phyloP scores from a whole-genome alignment of 495 filamentous ascomycete genomes.

The Hypoxylon fragiforme region DNA sequence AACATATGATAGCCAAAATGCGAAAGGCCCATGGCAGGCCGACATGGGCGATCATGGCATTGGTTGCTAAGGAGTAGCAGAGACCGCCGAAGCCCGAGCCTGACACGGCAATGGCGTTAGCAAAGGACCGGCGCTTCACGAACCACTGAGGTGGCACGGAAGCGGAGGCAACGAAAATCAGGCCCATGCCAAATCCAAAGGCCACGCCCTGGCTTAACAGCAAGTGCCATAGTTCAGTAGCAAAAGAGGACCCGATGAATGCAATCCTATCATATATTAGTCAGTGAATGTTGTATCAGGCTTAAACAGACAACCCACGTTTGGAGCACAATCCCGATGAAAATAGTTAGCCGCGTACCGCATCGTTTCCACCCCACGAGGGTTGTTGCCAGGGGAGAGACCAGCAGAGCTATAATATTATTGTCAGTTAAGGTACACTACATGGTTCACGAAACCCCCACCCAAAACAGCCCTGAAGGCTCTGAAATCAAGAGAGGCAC shows the following conservation, averaged over 20 bases:
- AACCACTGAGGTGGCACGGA: constrained; percentile 83
- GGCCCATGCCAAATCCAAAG: constrained; percentile 76
- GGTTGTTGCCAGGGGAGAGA: constrained; percentile 66
- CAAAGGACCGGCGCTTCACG: constrained; percentile 65
- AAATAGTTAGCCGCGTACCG: constrained; percentile 60
- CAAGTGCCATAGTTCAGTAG: constrained; percentile 70
- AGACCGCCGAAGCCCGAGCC: constrained; percentile 80
- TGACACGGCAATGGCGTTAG: constrained; percentile 70
- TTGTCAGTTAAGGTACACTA: constrained; percentile 43
- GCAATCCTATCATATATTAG: constrained; percentile 40
- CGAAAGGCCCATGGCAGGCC: constrained; percentile 69
- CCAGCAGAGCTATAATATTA: constrained; percentile 57
- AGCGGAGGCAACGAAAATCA: constrained; percentile 72
- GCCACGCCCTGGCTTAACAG: constrained; percentile 76
- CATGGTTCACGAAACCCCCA: no score
- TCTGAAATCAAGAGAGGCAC: neutral
- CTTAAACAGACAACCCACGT: constrained; percentile 43
- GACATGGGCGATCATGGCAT: constrained; percentile 62
- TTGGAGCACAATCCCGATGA: constrained; percentile 63
- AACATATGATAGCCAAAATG: constrained; percentile 64
- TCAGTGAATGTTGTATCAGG: neutral
- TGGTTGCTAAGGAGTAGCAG: constrained; percentile 58
- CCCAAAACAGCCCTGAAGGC: no score
- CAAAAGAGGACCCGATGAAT: constrained; percentile 69
- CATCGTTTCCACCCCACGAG: constrained; percentile 53